Conservation (phyloP, 2,329 filamentous ascomycete genomes). For the Penicillium brevicompactum region DNA sequence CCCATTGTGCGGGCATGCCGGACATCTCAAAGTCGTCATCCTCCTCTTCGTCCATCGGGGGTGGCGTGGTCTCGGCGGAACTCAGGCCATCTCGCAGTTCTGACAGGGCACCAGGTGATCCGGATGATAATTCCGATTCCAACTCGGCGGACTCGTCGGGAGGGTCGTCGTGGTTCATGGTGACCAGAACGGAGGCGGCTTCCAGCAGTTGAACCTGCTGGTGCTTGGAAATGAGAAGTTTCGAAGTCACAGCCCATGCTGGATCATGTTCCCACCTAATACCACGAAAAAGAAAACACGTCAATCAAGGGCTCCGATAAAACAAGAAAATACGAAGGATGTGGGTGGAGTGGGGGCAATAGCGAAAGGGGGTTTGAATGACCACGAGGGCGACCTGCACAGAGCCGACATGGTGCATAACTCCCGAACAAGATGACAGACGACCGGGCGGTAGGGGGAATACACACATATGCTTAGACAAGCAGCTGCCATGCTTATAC, state of each 20-base stretch:
- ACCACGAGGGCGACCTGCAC: constrained; percentile 43
- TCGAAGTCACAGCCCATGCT: constrained; percentile 95
- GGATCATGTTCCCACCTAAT: constrained; percentile 98
- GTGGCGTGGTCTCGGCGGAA: constrained; percentile 90
- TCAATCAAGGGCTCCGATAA: constrained; percentile 40
- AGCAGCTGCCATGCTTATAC: constrained; percentile 99
- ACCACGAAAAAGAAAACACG: constrained; percentile 37
- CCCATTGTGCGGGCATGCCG: constrained; percentile 53
- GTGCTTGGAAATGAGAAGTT: constrained; percentile 97
- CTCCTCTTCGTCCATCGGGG: constrained; percentile 69
- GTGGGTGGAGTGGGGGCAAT: constrained; percentile 32
- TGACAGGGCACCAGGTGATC: constrained; percentile 80
- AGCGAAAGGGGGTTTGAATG: constrained; percentile 30
- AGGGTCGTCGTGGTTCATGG: constrained; percentile 73
- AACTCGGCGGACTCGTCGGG: constrained; percentile 67
- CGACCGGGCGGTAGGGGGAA: constrained; percentile 50
- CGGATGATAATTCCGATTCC: constrained; percentile 78
- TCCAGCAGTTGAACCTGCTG: constrained; percentile 98
- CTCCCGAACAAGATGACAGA: constrained; percentile 40
- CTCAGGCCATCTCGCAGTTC: constrained; percentile 73
- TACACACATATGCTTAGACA: constrained; percentile 99
- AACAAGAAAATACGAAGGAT: not conserved
- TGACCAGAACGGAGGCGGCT: constrained; percentile 91
- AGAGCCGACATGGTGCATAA: constrained; percentile 43
- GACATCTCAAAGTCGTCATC: constrained; percentile 41